Conservation (phyloP, 495 filamentous ascomycete species). For the Neurospora sp. region DNA sequence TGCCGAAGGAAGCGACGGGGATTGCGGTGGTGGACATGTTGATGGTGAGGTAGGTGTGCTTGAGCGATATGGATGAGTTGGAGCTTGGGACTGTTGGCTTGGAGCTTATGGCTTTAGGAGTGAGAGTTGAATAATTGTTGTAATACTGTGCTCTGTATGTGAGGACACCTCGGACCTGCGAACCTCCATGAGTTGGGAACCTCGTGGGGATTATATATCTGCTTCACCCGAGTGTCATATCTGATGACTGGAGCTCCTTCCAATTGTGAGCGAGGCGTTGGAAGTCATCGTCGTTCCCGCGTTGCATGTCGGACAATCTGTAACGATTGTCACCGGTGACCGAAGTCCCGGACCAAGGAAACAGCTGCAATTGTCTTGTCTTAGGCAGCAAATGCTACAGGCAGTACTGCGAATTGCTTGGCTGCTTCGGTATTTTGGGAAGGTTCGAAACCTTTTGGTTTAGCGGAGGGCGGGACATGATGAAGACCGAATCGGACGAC, state of each 20-base stretch:
- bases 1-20: constrained; percentile 19
- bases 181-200: neutral
- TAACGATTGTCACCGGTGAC: neutral
- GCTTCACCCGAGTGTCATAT: neutral
- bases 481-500: neutral
- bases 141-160: neutral
- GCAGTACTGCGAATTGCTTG: neutral
- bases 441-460: neutral
- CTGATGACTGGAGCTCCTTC: neutral
- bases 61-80: neutral
- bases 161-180: neutral
- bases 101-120: neutral
- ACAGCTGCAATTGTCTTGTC: neutral
- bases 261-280: neutral
- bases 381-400: neutral
- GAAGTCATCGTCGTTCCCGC: neutral
- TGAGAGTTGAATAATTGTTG: neutral
- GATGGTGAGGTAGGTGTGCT: neutral
- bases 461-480: neutral
- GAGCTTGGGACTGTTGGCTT: neutral
- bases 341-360: neutral
- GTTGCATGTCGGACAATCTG: neutral
- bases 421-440: neutral
- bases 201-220: neutral
- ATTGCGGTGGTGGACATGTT: constrained; percentile 5